Evolutionary conservation across 331 rosid species (phyloP), one percentile per base, ranked within the genome.

Genomic region (Stylosanthes scabra): DNA sequence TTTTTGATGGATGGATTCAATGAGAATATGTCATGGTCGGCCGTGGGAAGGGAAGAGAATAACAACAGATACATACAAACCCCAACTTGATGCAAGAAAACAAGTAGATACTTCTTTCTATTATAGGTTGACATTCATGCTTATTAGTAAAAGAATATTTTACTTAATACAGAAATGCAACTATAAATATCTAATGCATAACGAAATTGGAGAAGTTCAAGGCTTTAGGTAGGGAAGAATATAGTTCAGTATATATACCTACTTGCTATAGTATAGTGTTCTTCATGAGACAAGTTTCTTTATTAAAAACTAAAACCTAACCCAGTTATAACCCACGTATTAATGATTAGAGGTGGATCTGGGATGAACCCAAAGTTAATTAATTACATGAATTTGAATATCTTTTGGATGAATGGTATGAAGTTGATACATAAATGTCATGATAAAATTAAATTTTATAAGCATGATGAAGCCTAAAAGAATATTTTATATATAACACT

Each of bases 11-110:
- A 67, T 28, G 70, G 42, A 61, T 7, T 57, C 16, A 9, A 20
- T 25, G 63, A 14, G 51, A 75, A 45, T 39, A 72, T 45, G 2
- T n/a, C 29, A 54, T 34, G 44, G 63, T 51, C 14, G 4, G 3
- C 11, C 34, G 9, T 15, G 41, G 3, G 37, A 15, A 12, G 4
- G 29, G 11, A 62, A 59, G 58, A 3, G 49, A 50, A 59, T 75
- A 25, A 9, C 5, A 59, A 14, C 13, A 39, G 47, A 71, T 28
- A 45, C 28, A 28, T 7, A 42, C 55, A 40, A 25, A 34, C 5
- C 13, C 29, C 66, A 70, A 57, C 56, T 70, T 57, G 75, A 7
- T 42, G 46, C n/a, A 25, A 70, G 10, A 37, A 27, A 42, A 41
- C 20, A 41, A 56, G 28, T 20, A 12, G 13, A 16, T 31, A 34